Conservation (phyloP, 208 protist species). For the Crithidia fasciculata region DNA sequence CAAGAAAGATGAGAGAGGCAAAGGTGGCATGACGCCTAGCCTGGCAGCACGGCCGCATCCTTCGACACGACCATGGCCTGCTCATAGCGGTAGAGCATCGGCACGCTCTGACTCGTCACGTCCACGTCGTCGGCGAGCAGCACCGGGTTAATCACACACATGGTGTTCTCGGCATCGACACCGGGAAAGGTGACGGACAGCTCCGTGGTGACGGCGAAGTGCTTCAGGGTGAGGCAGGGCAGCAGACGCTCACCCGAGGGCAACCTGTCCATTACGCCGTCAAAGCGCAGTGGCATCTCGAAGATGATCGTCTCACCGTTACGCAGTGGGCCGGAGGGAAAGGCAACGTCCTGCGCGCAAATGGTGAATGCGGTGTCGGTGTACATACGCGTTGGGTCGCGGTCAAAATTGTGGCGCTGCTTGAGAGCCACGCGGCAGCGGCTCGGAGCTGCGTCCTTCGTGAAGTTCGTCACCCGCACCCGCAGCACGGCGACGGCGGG, state of each 20-base stretch:
- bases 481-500: neutral
- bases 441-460: neutral
- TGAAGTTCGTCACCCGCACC: constrained; percentile 3
- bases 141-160: neutral
- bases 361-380: neutral
- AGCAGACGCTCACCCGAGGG: neutral
- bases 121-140: constrained; percentile 6
- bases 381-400: neutral
- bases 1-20: too few relatives aligned
- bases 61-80: neutral
- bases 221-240: neutral
- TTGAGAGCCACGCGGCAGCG: neutral
- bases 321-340: neutral
- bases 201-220: neutral
- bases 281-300: neutral
- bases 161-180: neutral
- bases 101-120: neutral
- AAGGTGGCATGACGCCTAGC: too few relatives aligned
- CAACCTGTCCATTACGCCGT: too few relatives aligned
- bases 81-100: neutral
- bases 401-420: neutral
- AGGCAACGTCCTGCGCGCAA: neutral
- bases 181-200: constrained; percentile 8
- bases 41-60: neutral
- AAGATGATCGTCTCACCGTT: neutral